Evolutionary conservation across 1,139 yeast genomes (phyloP), one percentile per base, ranked within the genome.

Genomic region (Yamadazyma conglobata): DNA sequence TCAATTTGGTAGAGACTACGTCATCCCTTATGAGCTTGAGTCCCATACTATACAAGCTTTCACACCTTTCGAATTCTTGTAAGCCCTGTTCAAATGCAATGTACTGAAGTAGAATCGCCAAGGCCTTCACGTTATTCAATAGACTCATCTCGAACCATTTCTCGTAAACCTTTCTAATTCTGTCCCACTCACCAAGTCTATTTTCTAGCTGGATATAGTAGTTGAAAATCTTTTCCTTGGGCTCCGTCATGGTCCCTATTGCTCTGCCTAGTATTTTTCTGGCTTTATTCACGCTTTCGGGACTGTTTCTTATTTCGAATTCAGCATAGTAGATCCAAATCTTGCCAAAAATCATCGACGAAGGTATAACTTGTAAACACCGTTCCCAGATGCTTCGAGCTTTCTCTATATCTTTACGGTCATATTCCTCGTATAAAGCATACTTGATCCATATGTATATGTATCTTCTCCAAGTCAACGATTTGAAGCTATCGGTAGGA

Each of bases 161-260:
- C 41, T 82, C 85, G 48, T 77, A 88, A 6, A 91, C 50, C 46
- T 60, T 74, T 22, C 97, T 64, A 8, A 84, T 88, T 24, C 96
- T 60, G 39, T 82, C 94, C 68, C 82, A 81, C 45, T 84, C 88
- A 18, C 82, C 83, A 28, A 85, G 48, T 30, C 59, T 58, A 25
- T 46, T 56, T 46, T 81, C 88, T 19, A 79, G 44, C 3, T 48
- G 64, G 33, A 89, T 80, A 52, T 91, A 91, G 39, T 66, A 70
- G 37, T 63, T 63, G 50, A 80, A 79, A 0, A 86, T 55, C 31
- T 74, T 76, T 2, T 58, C 62, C 47, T 82, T 83, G 12, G 63
- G 48, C 4, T 26, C 25, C 25, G 52, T 43, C n/a, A 59, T 47
- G 28, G 50, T 54, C 0, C 95, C 97, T 22, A 91, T 64, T 0